Percentiles rank a stretch among this genome's conserved stretches.
Evolutionary conservation across 108 stramenopile genomes (phyloP).

Genomic region (Cyclotella baltica): DNA sequence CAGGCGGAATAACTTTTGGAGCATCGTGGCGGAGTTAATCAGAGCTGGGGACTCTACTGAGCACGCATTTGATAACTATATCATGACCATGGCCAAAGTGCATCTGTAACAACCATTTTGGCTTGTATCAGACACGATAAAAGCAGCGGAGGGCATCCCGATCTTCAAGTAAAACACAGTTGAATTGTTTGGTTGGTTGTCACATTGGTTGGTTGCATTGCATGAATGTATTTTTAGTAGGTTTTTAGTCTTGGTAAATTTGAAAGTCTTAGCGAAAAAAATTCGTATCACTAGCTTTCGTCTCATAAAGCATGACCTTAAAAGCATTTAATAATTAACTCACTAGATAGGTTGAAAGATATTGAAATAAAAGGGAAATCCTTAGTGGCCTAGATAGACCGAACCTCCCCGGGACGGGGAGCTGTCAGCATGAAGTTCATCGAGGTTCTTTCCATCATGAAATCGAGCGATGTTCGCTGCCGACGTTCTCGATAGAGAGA

Average conservation of each 20-base stretch:
- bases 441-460: too few species aligned
- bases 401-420: too few species aligned
- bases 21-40: background rate
- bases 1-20: conserved; percentile 20
- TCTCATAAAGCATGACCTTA: background rate
- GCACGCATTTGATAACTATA: background rate
- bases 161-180: background rate
- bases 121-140: background rate
- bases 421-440: too few species aligned
- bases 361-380: background rate
- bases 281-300: background rate
- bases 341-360: background rate
- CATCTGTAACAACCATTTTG: background rate
- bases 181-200: background rate
- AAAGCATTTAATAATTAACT: background rate
- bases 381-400: too few species aligned
- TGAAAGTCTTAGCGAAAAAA: background rate
- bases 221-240: background rate
- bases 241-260: background rate
- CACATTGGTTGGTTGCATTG: background rate
- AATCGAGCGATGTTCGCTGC: too few species aligned
- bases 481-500: too few species aligned
- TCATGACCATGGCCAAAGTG: background rate
- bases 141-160: background rate
- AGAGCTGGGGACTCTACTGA: background rate